These are phyloP conservation scores for Leccinum truebloodii DNA, from an alignment of 768 basidiomycete species.

Conservation along the genomic window DNA sequence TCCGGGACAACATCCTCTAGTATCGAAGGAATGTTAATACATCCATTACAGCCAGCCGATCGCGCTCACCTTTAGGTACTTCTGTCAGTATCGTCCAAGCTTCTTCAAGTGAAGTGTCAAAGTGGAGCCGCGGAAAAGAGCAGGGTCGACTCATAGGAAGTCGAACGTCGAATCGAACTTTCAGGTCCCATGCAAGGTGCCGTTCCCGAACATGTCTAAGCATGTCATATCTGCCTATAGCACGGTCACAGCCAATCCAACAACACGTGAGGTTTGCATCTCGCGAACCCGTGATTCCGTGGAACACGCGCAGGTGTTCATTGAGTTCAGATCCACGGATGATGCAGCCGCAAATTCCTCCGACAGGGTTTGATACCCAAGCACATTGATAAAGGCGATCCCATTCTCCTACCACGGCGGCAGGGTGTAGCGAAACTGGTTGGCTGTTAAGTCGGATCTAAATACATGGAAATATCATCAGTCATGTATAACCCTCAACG, in stretches of 20 bases:
- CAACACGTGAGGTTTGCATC: not conserved
- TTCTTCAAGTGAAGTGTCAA: not conserved
- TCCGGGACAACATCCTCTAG: too few relatives aligned
- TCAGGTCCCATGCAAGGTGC: too few relatives aligned
- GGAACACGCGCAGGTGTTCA: not conserved
- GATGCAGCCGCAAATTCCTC: not conserved
- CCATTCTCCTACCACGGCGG: not conserved
- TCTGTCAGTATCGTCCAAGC: not conserved
- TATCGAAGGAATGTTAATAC: too few relatives aligned
- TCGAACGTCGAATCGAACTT: too few relatives aligned
- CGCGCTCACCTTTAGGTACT: not conserved
- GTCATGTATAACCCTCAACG: not conserved
- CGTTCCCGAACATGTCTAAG: not conserved
- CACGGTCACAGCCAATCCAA: too few relatives aligned
- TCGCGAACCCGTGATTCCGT: not conserved
- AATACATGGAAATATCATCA: not conserved
- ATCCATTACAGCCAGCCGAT: too few relatives aligned
- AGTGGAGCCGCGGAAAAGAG: not conserved
- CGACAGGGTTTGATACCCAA: not conserved
- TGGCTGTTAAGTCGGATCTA: not conserved
- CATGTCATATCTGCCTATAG: not conserved
- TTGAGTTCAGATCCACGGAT: not conserved
- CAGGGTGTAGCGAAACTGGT: not conserved
- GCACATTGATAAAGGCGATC: not conserved
- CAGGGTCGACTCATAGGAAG: too few relatives aligned